Base-by-base conservation (phyloP, 2,329 filamentous ascomycete species). In the Fusarium hostae region DNA sequence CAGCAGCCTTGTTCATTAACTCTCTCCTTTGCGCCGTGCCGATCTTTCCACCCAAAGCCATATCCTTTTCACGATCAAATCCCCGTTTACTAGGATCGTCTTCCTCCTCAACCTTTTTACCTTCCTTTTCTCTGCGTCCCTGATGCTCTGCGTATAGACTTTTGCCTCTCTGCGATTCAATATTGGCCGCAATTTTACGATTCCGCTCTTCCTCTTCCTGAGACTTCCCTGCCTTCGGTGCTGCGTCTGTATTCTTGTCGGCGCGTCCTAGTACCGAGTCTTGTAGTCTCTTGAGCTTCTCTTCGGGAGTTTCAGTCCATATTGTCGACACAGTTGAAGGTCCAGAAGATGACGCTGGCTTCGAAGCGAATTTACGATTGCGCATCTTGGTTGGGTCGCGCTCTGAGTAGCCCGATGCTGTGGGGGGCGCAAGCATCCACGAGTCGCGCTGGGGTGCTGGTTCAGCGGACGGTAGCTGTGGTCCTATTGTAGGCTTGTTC, bases 21-120 rank as follows among this genome's bases (percentile, higher is more conserved):
- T 98, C 92, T 75, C 89, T 89, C 74, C 91, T 89, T 83, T 97
- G 91, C 39, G 90, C 86, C 72, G 90, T 85, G 30, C 90, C 92
- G 58, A 98, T 89, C 76, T 89, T 90, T 22, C 89, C 89, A 12
- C 91, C 91, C 5, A 93, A 83, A 41, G 89, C 92, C 89, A 98
- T 97, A 80, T 98, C 96, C 84, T 98, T 98, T 80, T 98, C 94
- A 70, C 90, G 88, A 82, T 98, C 94, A 81, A 98, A 98, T 0
- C 89, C 92, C 67, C 95, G 87, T 81, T 92, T 92, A 80, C 94
- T 97, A 1, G 96, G 95, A 79, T 98, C 95, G 81, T 98, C 95
- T 26, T 96, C 93, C 70, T 94, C 89, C 69, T 87, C 84, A 10
- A 78, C 82, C 69, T 82, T 82, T 47, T 77, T 68, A 37, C 73